A percentile compares a stretch with the other conserved stretches of the same genome.
Conservation (phyloP, 352 stramenopile genomes). For the Pythium inflatum region DNA sequence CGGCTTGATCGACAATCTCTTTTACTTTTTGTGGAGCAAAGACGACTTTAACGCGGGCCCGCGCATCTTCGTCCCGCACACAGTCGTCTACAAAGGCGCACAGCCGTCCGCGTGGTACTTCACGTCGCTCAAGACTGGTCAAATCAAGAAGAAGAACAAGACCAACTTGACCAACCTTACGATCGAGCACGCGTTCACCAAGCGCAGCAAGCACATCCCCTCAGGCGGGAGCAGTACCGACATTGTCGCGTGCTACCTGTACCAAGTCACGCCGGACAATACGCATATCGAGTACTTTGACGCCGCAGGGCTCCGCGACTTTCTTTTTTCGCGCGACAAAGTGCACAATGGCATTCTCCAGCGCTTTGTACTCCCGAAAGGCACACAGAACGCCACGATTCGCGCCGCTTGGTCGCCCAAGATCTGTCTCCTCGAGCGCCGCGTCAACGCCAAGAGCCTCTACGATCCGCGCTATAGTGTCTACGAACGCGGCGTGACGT, state of each 20-base stretch:
- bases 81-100: conserved; percentile 92
- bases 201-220: conserved; percentile 50
- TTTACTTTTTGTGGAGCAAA: conserved; percentile 90
- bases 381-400: conserved; percentile 88
- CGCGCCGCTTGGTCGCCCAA: conserved; percentile 95
- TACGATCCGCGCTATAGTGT: conserved; percentile 92
- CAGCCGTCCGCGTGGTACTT: conserved; percentile 96
- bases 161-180: conserved; percentile 90
- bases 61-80: conserved; percentile 92
- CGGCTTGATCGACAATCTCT: conserved; percentile 88
- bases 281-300: conserved; percentile 98
- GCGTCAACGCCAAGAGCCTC: conserved; percentile 89
- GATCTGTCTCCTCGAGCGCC: conserved; percentile 93
- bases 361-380: conserved; percentile 94
- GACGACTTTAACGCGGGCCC: conserved; percentile 90
- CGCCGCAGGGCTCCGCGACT: conserved; percentile 82
- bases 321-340: conserved; percentile 93
- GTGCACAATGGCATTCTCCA: conserved; percentile 93
- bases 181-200: conserved; percentile 95
- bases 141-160: conserved; percentile 93
- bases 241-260: conserved; percentile 94
- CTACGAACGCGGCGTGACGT: conserved; percentile 95
- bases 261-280: conserved; percentile 34
- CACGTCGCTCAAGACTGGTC: conserved; percentile 77
- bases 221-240: conserved; percentile 50